A percentile compares a stretch with the other conserved stretches of the same genome.
Evolutionary conservation across 164 flowering plant species (phyloP).

Genomic region (Echeveria elegans): DNA sequence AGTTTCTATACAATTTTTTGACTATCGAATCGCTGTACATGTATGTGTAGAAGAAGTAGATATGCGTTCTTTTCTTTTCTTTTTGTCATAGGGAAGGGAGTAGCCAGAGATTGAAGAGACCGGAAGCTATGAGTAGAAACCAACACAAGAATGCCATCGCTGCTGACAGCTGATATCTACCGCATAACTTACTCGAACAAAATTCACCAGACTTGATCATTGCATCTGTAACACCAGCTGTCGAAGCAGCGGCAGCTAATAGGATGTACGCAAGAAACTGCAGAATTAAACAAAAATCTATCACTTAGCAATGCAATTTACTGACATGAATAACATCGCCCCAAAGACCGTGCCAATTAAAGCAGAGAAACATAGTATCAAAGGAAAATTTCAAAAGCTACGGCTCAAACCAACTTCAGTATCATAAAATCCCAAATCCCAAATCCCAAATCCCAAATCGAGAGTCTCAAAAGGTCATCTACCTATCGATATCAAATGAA

Average conservation of each 20-base stretch:
- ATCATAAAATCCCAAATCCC: not conserved
- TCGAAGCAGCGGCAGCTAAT: constrained; percentile 43
- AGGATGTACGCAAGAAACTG: constrained; percentile 39
- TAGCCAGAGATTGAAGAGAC: constrained; percentile 51
- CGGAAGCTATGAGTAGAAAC: constrained; percentile 32
- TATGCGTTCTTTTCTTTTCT: no score
- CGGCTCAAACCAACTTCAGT: no score
- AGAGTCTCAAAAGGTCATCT: no score
- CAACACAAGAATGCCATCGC: constrained; percentile 54
- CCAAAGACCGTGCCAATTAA: not conserved
- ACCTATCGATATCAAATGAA: no score
- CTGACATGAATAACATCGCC: not conserved
- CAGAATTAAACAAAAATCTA: not conserved
- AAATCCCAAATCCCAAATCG: no score
- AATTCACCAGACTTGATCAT: constrained; percentile 18
- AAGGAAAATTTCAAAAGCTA: not conserved
- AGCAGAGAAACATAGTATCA: no score
- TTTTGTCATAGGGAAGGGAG: constrained; percentile 27
- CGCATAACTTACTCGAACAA: constrained; percentile 28
- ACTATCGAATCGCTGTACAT: not conserved
- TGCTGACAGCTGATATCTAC: constrained; percentile 40
- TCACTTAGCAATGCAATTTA: not conserved
- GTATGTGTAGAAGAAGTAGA: not conserved
- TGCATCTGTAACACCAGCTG: constrained; percentile 39
- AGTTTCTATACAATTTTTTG: not conserved